Evolutionary conservation across 2,329 filamentous ascomycete genomes (phyloP).

Genomic region (Claviceps sorghi): DNA sequence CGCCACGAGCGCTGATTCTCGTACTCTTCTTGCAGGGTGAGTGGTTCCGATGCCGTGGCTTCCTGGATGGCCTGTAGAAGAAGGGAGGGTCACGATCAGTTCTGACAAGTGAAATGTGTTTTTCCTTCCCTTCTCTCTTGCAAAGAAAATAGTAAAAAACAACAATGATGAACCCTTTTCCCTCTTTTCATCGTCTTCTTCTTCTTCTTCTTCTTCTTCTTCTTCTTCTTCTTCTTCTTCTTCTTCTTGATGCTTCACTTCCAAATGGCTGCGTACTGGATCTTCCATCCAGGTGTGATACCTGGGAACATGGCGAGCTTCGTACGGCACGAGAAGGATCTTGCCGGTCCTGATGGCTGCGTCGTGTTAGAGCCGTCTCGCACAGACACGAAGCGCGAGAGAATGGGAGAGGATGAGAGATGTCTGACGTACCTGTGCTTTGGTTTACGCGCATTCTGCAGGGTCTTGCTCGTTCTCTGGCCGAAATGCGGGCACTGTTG

Average conservation of each 20-base stretch:
- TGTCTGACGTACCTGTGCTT: constrained; percentile 23
- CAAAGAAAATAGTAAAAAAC: too few species aligned
- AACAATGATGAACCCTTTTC: neutral
- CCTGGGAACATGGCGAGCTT: constrained; percentile 59
- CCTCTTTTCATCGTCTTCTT: neutral
- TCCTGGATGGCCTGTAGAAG: constrained; percentile 51
- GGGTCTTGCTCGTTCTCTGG: neutral
- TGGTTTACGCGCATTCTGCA: constrained; percentile 30
- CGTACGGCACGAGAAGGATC: constrained; percentile 72
- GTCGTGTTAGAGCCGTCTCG: neutral
- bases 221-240: too few species aligned
- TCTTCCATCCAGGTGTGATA: constrained; percentile 94
- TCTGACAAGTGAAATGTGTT: constrained; percentile 4
- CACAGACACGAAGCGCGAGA: neutral
- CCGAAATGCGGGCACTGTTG: neutral
- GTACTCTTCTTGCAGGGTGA: constrained; percentile 71
- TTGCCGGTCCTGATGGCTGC: constrained; percentile 51
- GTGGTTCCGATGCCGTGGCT: constrained; percentile 75
- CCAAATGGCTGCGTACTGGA: constrained; percentile 27
- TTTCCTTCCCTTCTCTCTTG: constrained; percentile 5
- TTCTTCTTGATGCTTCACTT: neutral
- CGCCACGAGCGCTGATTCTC: constrained; percentile 86
- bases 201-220: too few species aligned
- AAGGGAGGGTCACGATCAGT: too few species aligned
- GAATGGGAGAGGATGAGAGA: neutral